Evolutionary conservation across 495 filamentous ascomycete species (phyloP), one percentile per base, ranked within the genome.

Genomic region (Staphylotrichum tortipilum): DNA sequence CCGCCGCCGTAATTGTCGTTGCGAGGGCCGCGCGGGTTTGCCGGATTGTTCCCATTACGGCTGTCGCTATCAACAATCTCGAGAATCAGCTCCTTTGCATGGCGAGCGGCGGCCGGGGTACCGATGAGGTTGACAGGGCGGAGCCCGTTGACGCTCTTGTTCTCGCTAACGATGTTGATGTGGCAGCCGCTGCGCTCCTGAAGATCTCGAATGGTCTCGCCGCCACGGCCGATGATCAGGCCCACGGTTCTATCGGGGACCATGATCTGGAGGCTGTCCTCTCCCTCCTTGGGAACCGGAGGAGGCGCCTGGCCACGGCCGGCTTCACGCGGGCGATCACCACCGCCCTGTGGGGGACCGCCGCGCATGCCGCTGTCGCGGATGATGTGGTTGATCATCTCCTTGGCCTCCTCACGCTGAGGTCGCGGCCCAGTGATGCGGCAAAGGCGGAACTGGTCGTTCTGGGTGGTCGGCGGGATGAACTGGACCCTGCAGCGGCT

Each of bases 61-160:
- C 76, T 85, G 60, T 92, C 87, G 63, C 85, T 91, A 42, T 90
- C 86, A 23, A 92, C 87, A 56, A 92, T 89, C 58, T 92, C 87
- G 61, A 89, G 76, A 44, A 92, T 92, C 18, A 89, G 67, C 37
- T 88, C 79, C 61, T 88, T 88, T 9, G 87, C 87, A 38, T 76
- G 68, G 4, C 74, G 74, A 19, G 85, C 78, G 22, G 86, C 79
- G 38, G 77, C 72, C 19, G 76, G 72, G 10, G 77, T 77, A 26
- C 87, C 87, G 51, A 92, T 90, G 19, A 92, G 76, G 57, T 92
- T 91, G 39, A 92, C 85, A 26, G 87, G 87, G 9, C 87, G 80
- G 33, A 90, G 73, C 19, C 87, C 87, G 56, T 89, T 88, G 24
- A 89, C 75, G 61, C 84, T 89, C 70, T 90, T 89, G 45, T 85